Evolutionary conservation across 164 flowering plant species (phyloP).

Genomic region (Cinnamomum chago): DNA sequence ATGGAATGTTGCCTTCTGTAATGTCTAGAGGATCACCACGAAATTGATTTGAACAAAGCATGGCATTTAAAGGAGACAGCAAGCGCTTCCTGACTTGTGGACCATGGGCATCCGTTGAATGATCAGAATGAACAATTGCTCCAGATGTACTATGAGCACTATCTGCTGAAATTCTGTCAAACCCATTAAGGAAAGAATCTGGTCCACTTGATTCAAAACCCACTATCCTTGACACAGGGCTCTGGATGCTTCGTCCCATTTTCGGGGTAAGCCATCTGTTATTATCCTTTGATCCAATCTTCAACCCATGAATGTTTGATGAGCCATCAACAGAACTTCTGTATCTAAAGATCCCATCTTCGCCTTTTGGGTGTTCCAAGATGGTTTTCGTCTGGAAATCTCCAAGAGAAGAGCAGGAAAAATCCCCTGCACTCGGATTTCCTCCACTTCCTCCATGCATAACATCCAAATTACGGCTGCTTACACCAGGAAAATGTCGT

Average conservation of each 20-base stretch:
- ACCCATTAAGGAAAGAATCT: constrained; percentile 21
- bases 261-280: constrained; percentile 27
- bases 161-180: constrained; percentile 14
- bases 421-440: constrained; percentile 14
- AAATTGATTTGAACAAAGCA: constrained; percentile 34
- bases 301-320: constrained; percentile 26
- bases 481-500: constrained; percentile 25
- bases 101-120: constrained; percentile 36
- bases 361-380: constrained; percentile 25
- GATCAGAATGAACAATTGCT: constrained; percentile 10
- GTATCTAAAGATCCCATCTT: constrained; percentile 20
- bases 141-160: constrained; percentile 13
- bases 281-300: constrained; percentile 27
- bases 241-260: constrained; percentile 30
- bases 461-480: constrained; percentile 47
- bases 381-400: constrained; percentile 35
- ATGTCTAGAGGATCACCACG: constrained; percentile 49
- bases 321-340: constrained; percentile 25
- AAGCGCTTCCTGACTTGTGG: constrained; percentile 60
- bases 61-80: constrained; percentile 59
- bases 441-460: constrained; percentile 20
- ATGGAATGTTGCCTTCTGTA: constrained; percentile 16
- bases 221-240: constrained; percentile 63
- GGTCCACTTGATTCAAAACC: constrained; percentile 50
- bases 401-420: constrained; percentile 31